Base-by-base conservation (phyloP, 2,329 filamentous ascomycete genomes). In the Aspergillus spinulosporus region DNA sequence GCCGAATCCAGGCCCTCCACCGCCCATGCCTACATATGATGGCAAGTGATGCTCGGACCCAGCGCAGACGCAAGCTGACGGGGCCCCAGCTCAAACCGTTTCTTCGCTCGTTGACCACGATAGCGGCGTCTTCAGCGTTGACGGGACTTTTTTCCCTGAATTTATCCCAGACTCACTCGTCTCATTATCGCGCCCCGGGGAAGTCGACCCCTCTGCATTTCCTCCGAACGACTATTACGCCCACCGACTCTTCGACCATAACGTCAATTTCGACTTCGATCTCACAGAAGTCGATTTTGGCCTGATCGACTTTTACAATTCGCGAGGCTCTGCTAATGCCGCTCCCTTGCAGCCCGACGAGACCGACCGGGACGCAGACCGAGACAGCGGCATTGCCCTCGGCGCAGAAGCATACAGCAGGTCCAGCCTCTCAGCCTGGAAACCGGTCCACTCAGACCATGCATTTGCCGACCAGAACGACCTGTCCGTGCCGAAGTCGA, bases 121-220 rank as follows among this genome's bases (percentile, higher is more conserved):
- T 40, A 68, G 67, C 49, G 64, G 64, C 1, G 59, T 69, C 12
- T 68, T 68, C 52, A 68, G 66, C 26, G 55, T 68, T 21, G 65
- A 69, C 37, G 65, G 66, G 36, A 67, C 65, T 1, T 69, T 69
- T 37, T 69, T 69, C 32, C 67, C 66, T 2, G 64, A 63, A 48
- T 69, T 69, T 36, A 67, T 68, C n/a, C 66, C 66, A 5, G 66
- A 68, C 55, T 63, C 65, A 0, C 49, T 68, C 5, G 64, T 68
- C 6, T 65, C 65, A 3, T 48, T 68, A 3, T 59, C 58, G 11
- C 65, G 66, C 36, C 63, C 63, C 8, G 63, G 58, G 21, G 66
- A 68, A 32, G 43, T 64, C 1, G 64, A 68, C 29, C 62, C 64
- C 0, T 59, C 61, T 2, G 59, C 42, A 3, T 44, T 62, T 9